Evolutionary conservation across 1,284 basidiomycete species (phyloP), one percentile per base, ranked within the genome.

Genomic region (Trametes sp.): DNA sequence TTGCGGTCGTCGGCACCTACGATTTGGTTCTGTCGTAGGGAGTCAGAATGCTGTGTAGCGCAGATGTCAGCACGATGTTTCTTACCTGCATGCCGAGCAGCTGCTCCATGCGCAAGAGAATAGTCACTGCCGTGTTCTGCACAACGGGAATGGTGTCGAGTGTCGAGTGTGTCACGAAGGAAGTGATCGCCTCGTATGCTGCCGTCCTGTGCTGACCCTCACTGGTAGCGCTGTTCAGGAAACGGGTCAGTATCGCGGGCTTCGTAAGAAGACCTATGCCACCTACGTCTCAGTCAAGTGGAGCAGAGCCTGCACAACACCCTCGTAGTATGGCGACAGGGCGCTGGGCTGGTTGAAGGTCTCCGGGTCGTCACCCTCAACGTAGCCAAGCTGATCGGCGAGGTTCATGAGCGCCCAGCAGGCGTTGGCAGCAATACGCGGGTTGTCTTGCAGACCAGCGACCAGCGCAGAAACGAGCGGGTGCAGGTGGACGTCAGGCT

Each of bases 381-480:
- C 81, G 65, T 84, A 87, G 9, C 81, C 76, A 10, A 96, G 82
- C 70, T 96, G 94, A 73, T 95, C 90, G 23, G 93, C 91, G 33
- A 99, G 83, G 78, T 98, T 98, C 93, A 95, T 97, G 72, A 99
- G 81, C 9, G 94, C 94, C 92, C 96, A 98, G 75, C 96, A 98
- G 78, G 94, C 98, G 80, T 98, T 98, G 54, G 94, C 89, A 51
- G 94, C 87, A 68, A 99, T 97, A 28, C 96, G 84, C 9, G 94
- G 90, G 70, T 86, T 90, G 75, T 96, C 94, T 56, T 87, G 84
- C 65, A 99, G 79, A 31, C 95, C 94, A 59, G 81, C 81, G 16
- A 98, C 93, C 53, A 98, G 85, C 5, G 94, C 94, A 28, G 89
- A 86, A 57, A 99, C 83, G 54, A 99, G 82, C 19, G 89, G 86